Base-by-base conservation (phyloP, 2,329 filamentous ascomycete genomes). In the Calonectria honghensis region DNA sequence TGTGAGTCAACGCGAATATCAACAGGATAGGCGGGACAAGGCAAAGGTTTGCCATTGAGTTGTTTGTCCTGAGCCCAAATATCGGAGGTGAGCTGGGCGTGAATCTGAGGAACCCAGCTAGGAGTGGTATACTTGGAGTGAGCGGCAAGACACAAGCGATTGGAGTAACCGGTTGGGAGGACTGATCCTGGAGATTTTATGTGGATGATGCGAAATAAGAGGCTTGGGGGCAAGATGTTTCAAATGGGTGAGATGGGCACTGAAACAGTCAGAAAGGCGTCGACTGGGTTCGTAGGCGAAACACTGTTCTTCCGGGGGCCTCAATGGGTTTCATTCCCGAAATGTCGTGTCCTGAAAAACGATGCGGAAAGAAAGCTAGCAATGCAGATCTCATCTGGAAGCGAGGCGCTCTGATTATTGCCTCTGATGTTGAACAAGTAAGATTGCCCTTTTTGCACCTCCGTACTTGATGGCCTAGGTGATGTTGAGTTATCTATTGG, bases 201-300 rank as follows among this genome's bases (percentile, higher is more conserved):
- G 45, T 24, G 6, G 20, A 31, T 29, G 13, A 29, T 54, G 51
- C 11, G 3, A 13, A 14, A 27, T n/a, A 52, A 52, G 20, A 13
- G 72, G 57, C 73, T 67, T 73, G 41, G 32, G 32, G 37, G 61
- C 35, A 76, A 24, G 18, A 18, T 81, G 79, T 81, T 78, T 79
- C 78, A 76, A 79, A 67, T 73, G 79, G 74, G 41, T 71, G 61
- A 70, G 54, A 37, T 74, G 67, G 69, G 39, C 39, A 32, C 78
- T 69, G 78, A 79, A 76, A 79, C 77, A 73, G 76, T 70, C 65
- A 68, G 66, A 70, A 48, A 65, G 50, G 54, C 32, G 59, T 76
- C 71, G 67, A 81, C 79, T 81, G 79, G 79, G 29, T 57, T 45
- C 41, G 32, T 68, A 81, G 71, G 78, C 79, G 79, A 81, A 72